Percentiles rank a stretch among this genome's conserved stretches.
phyloP scores from a whole-genome alignment of 805 yeast species.

The Tetrapisispora phaffii region DNA sequence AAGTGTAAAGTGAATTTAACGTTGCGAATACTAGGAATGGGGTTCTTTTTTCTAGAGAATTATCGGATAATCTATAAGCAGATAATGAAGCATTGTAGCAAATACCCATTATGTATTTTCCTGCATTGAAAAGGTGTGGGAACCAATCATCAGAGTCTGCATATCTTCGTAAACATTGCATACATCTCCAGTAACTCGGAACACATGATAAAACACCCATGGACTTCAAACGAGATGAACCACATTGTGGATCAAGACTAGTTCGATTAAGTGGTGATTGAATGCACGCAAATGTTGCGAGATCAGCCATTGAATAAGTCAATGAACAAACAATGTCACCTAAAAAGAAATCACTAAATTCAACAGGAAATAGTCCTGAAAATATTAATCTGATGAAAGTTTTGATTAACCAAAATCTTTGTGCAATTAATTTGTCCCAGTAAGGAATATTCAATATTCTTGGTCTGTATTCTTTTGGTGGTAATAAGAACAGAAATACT shows the following conservation, averaged over 20 bases:
- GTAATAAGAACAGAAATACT: conserved; percentile 11
- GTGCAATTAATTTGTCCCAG: conserved; percentile 33
- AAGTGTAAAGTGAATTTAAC: conserved; percentile 57
- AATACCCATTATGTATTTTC: conserved; percentile 61
- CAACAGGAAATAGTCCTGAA: conserved; percentile 89
- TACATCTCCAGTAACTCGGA: conserved; percentile 82
- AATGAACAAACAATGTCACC: conserved; percentile 88
- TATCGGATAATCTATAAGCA: conserved; percentile 48
- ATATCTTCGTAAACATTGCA: conserved; percentile 87
- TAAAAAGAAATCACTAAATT: conserved; percentile 83
- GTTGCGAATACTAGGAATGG: conserved; percentile 66
- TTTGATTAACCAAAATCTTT: conserved; percentile 69
- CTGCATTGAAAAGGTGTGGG: conserved; percentile 87
- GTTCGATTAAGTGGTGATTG: conserved; percentile 39
- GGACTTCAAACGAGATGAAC: conserved; percentile 61
- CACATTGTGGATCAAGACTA: conserved; percentile 48
- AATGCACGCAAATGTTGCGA: conserved; percentile 77
- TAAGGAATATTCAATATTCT: conserved; percentile 16
- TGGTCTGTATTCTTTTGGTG: conserved; percentile 5
- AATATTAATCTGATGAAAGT: conserved; percentile 62
- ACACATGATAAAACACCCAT: conserved; percentile 79
- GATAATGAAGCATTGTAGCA: conserved; percentile 65
- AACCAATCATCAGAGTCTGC: conserved; percentile 92
- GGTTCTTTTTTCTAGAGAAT: conserved; percentile 33
- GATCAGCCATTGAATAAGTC: conserved; percentile 78